A percentile compares a stretch with the other conserved stretches of the same genome.
Conservation (phyloP, 257 asterid species). For the Oldenlandia corymbosa region DNA sequence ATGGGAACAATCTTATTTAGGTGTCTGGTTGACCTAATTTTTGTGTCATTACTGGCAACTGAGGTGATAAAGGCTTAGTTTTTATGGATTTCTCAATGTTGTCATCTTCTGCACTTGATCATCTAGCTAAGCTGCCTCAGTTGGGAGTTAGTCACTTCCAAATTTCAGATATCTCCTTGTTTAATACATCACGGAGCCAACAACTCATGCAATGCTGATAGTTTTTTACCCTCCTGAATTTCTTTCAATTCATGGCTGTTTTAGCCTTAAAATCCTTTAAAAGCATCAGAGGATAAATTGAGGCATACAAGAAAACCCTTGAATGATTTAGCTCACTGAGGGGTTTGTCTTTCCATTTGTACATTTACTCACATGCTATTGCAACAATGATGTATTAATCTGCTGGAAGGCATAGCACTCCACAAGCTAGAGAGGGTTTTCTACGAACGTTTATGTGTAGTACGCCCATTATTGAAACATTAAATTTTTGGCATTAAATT, state of each 20-base stretch:
- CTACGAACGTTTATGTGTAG: not conserved
- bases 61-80: too few relatives aligned
- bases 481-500: not conserved
- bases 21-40: not conserved
- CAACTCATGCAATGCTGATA: not conserved
- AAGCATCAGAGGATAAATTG: not conserved
- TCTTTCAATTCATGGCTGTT: not conserved
- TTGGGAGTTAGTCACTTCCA: not conserved
- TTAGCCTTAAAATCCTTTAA: not conserved
- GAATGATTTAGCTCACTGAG: not conserved
- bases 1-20: not conserved
- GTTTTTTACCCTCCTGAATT: not conserved
- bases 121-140: not conserved
- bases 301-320: not conserved
- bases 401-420: not conserved
- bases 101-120: conserved; percentile 3
- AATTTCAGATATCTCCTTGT: not conserved
- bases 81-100: too few relatives aligned
- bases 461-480: not conserved
- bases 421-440: not conserved
- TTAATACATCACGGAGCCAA: not conserved
- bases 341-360: too few relatives aligned
- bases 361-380: not conserved
- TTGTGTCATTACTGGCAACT: not conserved
- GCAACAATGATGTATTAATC: not conserved